Percentiles rank a stretch among this genome's conserved stretches.
phyloP scores from a whole-genome alignment of 257 asterid genomes.

The Nicotiana attenuata region DNA sequence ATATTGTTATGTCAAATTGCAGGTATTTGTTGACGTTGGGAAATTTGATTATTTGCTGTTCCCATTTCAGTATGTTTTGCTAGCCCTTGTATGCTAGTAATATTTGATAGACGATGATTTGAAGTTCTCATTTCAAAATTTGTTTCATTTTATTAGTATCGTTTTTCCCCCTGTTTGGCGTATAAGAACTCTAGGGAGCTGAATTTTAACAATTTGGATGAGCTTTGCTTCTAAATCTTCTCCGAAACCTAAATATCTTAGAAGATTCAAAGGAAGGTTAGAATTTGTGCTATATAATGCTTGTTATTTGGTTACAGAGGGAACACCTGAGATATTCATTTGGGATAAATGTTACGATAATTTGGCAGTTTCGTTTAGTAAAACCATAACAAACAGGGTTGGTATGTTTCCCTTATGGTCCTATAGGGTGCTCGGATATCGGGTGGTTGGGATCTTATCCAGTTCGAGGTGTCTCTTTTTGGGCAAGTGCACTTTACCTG shows the following conservation, averaged over 20 bases:
- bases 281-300: neutral
- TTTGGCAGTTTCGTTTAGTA: neutral
- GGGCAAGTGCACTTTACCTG: neutral
- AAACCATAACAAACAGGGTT: neutral
- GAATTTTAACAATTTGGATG: neutral
- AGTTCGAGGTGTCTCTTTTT: neutral
- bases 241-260: neutral
- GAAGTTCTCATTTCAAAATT: neutral
- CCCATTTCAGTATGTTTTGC: neutral
- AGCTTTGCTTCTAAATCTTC: neutral
- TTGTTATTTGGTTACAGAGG: neutral
- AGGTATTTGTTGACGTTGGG: constrained; percentile 39
- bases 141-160: neutral
- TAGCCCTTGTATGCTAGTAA: neutral
- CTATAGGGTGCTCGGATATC: neutral
- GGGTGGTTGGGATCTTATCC: neutral
- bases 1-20: constrained; percentile 49
- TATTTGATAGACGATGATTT: constrained; percentile 2
- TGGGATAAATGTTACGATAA: neutral
- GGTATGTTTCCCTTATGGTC: neutral
- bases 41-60: constrained; percentile 1
- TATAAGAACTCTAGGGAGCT: constrained; percentile 3
- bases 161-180: neutral
- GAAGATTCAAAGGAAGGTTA: neutral
- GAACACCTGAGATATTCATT: neutral